Base-by-base conservation (phyloP, 768 basidiomycete species). In the Krasilnikovozyma curviuscula region DNA sequence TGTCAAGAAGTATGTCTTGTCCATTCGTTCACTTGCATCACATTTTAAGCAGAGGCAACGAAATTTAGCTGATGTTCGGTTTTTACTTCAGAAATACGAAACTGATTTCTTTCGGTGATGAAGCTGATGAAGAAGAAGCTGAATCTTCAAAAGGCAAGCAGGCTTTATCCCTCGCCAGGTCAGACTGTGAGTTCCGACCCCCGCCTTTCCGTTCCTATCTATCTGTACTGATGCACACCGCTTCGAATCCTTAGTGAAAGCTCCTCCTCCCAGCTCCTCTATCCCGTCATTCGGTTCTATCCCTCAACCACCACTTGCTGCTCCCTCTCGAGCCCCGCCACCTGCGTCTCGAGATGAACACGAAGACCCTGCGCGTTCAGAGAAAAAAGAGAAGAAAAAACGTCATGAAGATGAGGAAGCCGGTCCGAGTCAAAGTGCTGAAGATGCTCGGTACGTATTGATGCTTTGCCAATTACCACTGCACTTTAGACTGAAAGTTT, bases 31-130 rank as follows among this genome's bases (percentile, higher is more conserved):
- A 23, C 14, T 25, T 32, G 6, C 27, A 25, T 14, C 8, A 27
- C 19, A 28, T n/a, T 34, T 23, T 10, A 48, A 49, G 42, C 52
- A 46, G 53, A 30, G 12, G 16, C 27, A 21, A 19, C 29, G 21
- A n/a, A 19, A 23, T 9, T 19, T 18, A 8, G 12, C 40, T 30
- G 29, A 40, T 3, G n/a, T 33, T n/a, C 14, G 10, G 7, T 34
- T 9, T 10, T 30, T 12, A 8, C 28, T n/a, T 19, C 52, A 93
- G 88, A 65, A 85, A 98, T 58, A 81, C 82, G 9, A 81, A 80
- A 48, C 65, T 98, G 9, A 64, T 97, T 46, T 91, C 85, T 43
- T 98, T 98, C 61, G 84, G 77, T 14, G 80, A 69, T 39, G 79
- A 74, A 29, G 75, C 64, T n/a, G 76, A 65, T 5, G 68, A 58